Base-by-base conservation (phyloP, 805 yeast species). In the Candida yuanshanica region DNA sequence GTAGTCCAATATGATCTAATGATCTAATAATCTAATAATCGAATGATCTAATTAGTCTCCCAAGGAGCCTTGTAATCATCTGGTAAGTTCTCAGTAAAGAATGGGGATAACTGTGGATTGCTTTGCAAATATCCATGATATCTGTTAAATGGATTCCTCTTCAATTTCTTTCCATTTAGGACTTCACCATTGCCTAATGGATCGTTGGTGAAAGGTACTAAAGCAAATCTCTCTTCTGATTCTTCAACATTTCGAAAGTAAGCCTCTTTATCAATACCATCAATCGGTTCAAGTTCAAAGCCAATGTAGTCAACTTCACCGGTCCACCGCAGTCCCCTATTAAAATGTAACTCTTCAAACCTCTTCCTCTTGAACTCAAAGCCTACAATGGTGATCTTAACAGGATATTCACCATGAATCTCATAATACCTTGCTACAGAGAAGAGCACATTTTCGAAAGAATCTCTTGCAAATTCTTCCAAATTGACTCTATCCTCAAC, bases 401-500 rank as follows among this genome's bases (percentile, higher is more conserved):
- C 34, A 0, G 95, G 95, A 46, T 72, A 81, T 1, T 8, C 18
- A 0, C 68, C 64, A 4, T 63, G 56, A 2, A 69, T 44, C 47
- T 80, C 78, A 23, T 70, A 57, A 54, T 69, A 84, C 38, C 77
- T 62, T 26, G 74, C 66, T 2, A 82, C 48, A 48, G 83, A 76
- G 57, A 77, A 83, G 3, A 83, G 45, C 6, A 85, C 73, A 58
- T 86, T 86, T 54, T 86, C 95, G 55, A 81, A 81, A 2, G 93
- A 83, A 58, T 86, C 95, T 31, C 87, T 63, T 0, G 95, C 88
- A 56, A 59, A 81, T 49, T 83, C 90, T 53, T 86, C 95, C 1
- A 79, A 62, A 6, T 66, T 45, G 1, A 81, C 59, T 21, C 55
- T 48, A 5, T 40, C 29, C 17, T 17, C 55, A 26, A n/a, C 14